Conservation (phyloP, 495 filamentous ascomycete species). For the Antarctomyces pellizariae region DNA sequence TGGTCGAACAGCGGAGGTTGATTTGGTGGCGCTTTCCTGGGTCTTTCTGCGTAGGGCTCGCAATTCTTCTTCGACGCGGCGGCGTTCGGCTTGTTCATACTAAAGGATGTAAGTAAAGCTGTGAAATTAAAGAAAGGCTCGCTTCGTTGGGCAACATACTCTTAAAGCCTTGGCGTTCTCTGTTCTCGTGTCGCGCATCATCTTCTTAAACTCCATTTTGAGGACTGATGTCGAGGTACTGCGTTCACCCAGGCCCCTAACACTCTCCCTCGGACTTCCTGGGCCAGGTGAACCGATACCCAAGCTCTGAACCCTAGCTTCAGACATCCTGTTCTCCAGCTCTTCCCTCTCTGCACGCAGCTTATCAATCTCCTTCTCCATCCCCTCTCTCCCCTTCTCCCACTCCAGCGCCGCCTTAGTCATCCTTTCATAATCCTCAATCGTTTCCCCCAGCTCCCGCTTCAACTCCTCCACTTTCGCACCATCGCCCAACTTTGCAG, state of each 20-base stretch:
- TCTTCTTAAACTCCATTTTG: conserved; percentile 70
- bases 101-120: conserved; percentile 12
- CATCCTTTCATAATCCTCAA: conserved; percentile 69
- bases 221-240: conserved; percentile 49
- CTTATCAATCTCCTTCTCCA: conserved; percentile 49
- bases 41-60: no score
- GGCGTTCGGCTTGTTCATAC: conserved; percentile 52
- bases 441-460: conserved; percentile 57
- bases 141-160: conserved; percentile 22
- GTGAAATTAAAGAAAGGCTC: conserved; percentile 1
- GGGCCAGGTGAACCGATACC: conserved; percentile 31
- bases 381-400: conserved; percentile 59
- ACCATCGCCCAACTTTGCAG: conserved; percentile 22
- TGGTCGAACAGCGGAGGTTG: no score
- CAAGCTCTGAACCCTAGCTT: conserved; percentile 50
- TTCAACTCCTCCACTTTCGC: conserved; percentile 31
- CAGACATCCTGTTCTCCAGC: conserved; percentile 41
- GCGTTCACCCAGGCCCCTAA: conserved; percentile 21
- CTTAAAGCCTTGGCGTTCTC: conserved; percentile 46
- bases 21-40: no score
- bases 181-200: conserved; percentile 62
- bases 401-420: conserved; percentile 67
- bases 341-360: conserved; percentile 45
- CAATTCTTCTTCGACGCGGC: conserved; percentile 31
- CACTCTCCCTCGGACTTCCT: conserved; percentile 19